Evolutionary conservation across 2,329 filamentous ascomycete species (phyloP).

Genomic region (Cladosporium velox): DNA sequence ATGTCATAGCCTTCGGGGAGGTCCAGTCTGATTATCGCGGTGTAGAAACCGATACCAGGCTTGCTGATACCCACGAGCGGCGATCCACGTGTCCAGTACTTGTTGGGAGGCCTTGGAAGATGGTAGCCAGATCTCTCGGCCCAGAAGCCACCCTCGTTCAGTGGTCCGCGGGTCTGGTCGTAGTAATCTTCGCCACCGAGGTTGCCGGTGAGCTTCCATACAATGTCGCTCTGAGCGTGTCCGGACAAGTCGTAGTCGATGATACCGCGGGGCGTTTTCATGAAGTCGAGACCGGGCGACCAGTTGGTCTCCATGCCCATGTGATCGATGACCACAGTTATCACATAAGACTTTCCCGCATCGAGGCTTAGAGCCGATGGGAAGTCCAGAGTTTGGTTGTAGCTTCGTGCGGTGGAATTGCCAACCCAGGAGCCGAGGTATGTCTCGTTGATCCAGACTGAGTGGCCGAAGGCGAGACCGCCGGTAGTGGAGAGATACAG

Average conservation of each 20-base stretch:
- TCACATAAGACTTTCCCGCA: constrained; percentile 56
- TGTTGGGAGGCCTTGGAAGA: constrained; percentile 55
- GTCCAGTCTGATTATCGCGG: constrained; percentile 57
- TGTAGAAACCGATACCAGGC: constrained; percentile 62
- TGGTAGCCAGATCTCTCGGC: constrained; percentile 67
- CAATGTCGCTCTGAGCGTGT: constrained; percentile 49
- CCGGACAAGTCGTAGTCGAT: constrained; percentile 60
- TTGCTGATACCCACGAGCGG: constrained; percentile 48
- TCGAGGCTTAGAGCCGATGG: constrained; percentile 46
- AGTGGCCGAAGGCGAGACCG: constrained; percentile 66
- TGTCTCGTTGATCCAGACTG: constrained; percentile 64
- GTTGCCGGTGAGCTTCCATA: constrained; percentile 70
- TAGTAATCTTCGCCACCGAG: constrained; percentile 64
- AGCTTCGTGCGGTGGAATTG: constrained; percentile 50
- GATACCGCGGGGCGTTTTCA: constrained; percentile 66
- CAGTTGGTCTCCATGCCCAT: constrained; percentile 71
- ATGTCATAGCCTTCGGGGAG: constrained; percentile 61
- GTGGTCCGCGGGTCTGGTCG: constrained; percentile 61
- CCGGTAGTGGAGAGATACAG: constrained; percentile 62
- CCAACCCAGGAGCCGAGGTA: constrained; percentile 68
- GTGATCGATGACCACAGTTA: constrained; percentile 73
- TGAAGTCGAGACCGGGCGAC: constrained; percentile 58
- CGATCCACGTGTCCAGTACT: constrained; percentile 44
- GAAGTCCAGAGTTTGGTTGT: constrained; percentile 57
- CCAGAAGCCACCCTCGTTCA: constrained; percentile 67